Evolutionary conservation across 2,329 filamentous ascomycete genomes (phyloP).

Genomic region (Trichoderma sp.): DNA sequence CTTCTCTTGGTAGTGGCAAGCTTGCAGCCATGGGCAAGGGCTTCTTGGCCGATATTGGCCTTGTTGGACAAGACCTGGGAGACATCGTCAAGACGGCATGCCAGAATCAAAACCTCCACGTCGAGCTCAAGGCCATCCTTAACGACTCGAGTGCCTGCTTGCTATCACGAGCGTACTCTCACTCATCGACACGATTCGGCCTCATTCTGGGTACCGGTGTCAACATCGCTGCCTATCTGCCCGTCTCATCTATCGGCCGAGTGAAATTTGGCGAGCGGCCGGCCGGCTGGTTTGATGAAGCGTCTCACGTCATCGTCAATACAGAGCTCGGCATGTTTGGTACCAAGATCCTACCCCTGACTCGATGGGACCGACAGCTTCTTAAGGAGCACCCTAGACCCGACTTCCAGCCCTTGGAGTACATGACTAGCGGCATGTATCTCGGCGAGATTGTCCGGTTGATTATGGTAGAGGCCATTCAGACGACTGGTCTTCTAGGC

Average conservation of each 20-base stretch:
- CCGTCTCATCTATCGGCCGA: constrained; percentile 52
- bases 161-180: constrained; percentile 59
- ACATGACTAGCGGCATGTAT: constrained; percentile 63
- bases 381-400: constrained; percentile 52
- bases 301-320: constrained; percentile 63
- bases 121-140: constrained; percentile 58
- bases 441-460: constrained; percentile 62
- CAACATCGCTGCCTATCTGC: constrained; percentile 63
- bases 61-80: constrained; percentile 58
- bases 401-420: constrained; percentile 60
- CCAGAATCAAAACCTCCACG: constrained; percentile 46
- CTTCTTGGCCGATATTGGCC: constrained; percentile 56
- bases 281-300: constrained; percentile 53
- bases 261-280: constrained; percentile 57
- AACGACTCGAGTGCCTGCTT: constrained; percentile 68
- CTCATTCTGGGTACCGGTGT: constrained; percentile 66
- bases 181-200: constrained; percentile 57
- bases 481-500: constrained; percentile 52
- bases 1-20: constrained; percentile 56
- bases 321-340: constrained; percentile 68
- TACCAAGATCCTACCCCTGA: constrained; percentile 54
- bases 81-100: constrained; percentile 56
- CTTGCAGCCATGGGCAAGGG: constrained; percentile 64
- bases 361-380: constrained; percentile 57
- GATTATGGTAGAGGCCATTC: constrained; percentile 56